phyloP scores from a whole-genome alignment of 2,329 filamentous ascomycete species.

The Aspergillaceae sp. region DNA sequence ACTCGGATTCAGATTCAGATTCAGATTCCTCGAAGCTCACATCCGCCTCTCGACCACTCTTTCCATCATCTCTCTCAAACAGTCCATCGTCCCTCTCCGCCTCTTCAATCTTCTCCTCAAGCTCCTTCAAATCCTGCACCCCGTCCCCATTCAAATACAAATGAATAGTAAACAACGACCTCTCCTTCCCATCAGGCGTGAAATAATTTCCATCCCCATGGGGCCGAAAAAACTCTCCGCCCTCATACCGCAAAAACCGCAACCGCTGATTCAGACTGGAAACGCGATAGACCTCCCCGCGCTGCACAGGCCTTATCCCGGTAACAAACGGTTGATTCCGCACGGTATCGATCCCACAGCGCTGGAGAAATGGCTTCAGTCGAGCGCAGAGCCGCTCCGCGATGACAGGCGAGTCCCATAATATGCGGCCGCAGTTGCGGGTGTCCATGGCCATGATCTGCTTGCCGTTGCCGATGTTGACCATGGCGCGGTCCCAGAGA shows the following conservation, averaged over 20 bases:
- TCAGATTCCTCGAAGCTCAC: neutral
- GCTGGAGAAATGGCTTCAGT: slow-evolving; percentile 38
- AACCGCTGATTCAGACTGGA: slow-evolving; percentile 60
- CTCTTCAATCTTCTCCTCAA: slow-evolving; percentile 14
- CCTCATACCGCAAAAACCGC: slow-evolving; percentile 64
- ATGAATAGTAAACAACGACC: slow-evolving; percentile 48
- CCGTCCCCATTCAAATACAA: slow-evolving; percentile 47
- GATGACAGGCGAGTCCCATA: slow-evolving; percentile 60
- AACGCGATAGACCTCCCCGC: slow-evolving; percentile 30
- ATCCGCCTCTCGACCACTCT: too few species aligned
- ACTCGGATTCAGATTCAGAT: too few species aligned
- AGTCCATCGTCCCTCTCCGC: slow-evolving; percentile 4
- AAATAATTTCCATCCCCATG: slow-evolving; percentile 61
- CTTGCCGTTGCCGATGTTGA: slow-evolving; percentile 55
- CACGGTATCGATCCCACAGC: slow-evolving; percentile 40
- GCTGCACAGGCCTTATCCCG: slow-evolving; percentile 28
- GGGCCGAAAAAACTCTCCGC: slow-evolving; percentile 63
- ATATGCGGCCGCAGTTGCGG: slow-evolving; percentile 64
- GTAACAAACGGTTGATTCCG: slow-evolving; percentile 34
- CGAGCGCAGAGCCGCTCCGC: slow-evolving; percentile 57
- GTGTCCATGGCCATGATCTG: slow-evolving; percentile 52
- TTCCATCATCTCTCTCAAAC: too few species aligned
- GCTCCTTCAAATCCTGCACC: slow-evolving; percentile 24
- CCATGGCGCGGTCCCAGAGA: slow-evolving; percentile 58
- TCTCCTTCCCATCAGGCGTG: slow-evolving; percentile 45